These are phyloP conservation scores for Tardiomyces depauwii DNA, from an alignment of 1,139 yeast species.

Conservation along the genomic window DNA sequence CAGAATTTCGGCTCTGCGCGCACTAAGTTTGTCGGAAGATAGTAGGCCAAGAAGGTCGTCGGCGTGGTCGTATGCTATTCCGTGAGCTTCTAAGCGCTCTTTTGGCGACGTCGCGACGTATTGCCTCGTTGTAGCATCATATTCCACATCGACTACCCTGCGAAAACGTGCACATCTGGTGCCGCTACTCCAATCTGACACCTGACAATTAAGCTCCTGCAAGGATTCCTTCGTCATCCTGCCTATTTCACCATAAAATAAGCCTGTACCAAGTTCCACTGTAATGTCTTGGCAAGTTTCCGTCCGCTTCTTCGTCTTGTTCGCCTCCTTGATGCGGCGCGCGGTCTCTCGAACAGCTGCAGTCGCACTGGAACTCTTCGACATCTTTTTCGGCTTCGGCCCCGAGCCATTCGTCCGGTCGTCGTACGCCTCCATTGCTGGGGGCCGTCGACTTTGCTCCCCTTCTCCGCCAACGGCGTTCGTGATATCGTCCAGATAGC, in stretches of 20 bases:
- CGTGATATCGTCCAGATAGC: not conserved
- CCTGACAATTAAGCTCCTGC: not conserved
- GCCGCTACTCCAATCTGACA: not conserved
- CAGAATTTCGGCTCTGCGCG: not conserved
- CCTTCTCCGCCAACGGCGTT: not conserved
- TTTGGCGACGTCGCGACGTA: not conserved
- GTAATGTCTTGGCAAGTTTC: not conserved
- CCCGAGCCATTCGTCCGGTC: too few relatives aligned
- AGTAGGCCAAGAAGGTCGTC: not conserved
- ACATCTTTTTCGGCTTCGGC: too few relatives aligned
- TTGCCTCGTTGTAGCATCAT: not conserved
- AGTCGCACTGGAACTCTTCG: too few relatives aligned
- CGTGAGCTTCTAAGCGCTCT: not conserved
- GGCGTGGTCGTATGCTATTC: not conserved
- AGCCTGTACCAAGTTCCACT: not conserved
- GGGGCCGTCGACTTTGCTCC: not conserved
- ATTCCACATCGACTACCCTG: not conserved
- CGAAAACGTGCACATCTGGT: not conserved
- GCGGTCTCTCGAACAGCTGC: too few relatives aligned
- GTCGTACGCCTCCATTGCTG: too few relatives aligned
- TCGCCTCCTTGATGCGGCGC: not conserved
- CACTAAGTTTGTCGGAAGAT: not conserved
- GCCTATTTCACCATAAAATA: not conserved
- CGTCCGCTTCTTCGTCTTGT: not conserved
- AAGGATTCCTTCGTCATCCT: not conserved